A percentile compares a stretch with the other conserved stretches of the same genome.
Conservation (phyloP, 2,329 filamentous ascomycete species). For the Monilinia fructicola region DNA sequence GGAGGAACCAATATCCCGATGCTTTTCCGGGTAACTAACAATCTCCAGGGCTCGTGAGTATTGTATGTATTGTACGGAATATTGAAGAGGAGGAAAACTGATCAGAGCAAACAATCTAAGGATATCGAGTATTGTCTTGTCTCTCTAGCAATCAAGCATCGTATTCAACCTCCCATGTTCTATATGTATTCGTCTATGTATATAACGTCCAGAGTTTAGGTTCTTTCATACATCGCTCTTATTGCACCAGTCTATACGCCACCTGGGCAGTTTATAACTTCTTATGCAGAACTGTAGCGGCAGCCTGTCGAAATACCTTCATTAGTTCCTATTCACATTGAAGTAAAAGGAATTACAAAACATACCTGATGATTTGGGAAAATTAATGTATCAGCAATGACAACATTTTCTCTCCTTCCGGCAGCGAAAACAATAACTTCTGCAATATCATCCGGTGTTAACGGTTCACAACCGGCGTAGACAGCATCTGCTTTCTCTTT, state of each 20-base stretch:
- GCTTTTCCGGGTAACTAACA: background rate
- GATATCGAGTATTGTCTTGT: background rate
- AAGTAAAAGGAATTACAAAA: conserved; percentile 35
- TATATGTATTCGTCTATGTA: conserved; percentile 1
- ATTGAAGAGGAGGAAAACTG: background rate
- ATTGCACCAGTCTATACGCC: conserved; percentile 40
- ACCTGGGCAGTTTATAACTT: conserved; percentile 41
- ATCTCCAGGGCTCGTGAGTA: background rate
- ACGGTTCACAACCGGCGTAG: conserved; percentile 76
- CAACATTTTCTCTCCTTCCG: conserved; percentile 83
- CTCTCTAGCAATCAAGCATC: background rate
- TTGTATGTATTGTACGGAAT: too few species aligned
- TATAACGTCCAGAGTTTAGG: background rate
- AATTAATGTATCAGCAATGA: conserved; percentile 81
- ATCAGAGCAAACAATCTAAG: background rate
- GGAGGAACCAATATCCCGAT: background rate
- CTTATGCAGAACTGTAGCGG: conserved; percentile 48
- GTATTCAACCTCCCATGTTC: background rate
- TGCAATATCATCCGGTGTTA: conserved; percentile 88
- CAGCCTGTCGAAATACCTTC: conserved; percentile 33
- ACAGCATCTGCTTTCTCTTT: conserved; percentile 87
- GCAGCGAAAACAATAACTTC: conserved; percentile 87
- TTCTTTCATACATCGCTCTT: conserved; percentile 37
- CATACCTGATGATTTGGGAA: conserved; percentile 87
- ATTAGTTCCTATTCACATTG: conserved; percentile 25